Evolutionary conservation across 2,329 filamentous ascomycete genomes (phyloP).

Genomic region (Beauveria pseudobassiana): DNA sequence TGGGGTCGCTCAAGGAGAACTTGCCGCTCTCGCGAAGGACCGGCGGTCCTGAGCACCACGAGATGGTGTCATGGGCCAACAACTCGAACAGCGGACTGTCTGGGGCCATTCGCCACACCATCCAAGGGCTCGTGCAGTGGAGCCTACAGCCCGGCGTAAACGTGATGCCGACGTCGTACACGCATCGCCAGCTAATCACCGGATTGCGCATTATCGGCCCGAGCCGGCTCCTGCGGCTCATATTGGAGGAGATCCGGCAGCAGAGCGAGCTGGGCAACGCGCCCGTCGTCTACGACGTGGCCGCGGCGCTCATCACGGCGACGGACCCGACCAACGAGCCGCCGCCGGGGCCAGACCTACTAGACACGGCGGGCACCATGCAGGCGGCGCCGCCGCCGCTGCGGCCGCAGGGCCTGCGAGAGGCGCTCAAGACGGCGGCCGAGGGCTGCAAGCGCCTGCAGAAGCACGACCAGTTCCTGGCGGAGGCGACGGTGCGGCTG

Average conservation of each 20-base stretch:
- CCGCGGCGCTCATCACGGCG: slow-evolving; percentile 60
- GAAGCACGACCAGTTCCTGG: slow-evolving; percentile 46
- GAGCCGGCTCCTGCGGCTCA: slow-evolving; percentile 48
- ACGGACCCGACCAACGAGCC: slow-evolving; percentile 47
- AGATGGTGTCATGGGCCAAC: slow-evolving; percentile 60
- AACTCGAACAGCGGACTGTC: slow-evolving; percentile 48
- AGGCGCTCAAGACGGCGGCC: slow-evolving; percentile 50
- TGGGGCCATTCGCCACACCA: slow-evolving; percentile 50
- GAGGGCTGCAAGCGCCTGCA: slow-evolving; percentile 51
- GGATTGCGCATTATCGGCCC: slow-evolving; percentile 56
- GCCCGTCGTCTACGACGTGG: slow-evolving; percentile 60
- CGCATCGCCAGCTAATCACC: slow-evolving; percentile 61
- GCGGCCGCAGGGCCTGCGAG: slow-evolving; percentile 48
- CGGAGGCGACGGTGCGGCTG: slow-evolving; percentile 56
- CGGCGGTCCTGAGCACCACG: slow-evolving; percentile 53
- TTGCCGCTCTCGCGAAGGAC: slow-evolving; percentile 53
- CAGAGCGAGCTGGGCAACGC: slow-evolving; percentile 53
- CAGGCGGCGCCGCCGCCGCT: slow-evolving; percentile 27
- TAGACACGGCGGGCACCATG: slow-evolving; percentile 30
- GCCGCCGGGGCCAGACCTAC: slow-evolving; percentile 21
- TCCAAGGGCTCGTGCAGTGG: slow-evolving; percentile 62
- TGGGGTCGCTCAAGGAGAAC: slow-evolving; percentile 56
- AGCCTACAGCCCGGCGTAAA: slow-evolving; percentile 48
- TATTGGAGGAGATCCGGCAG: slow-evolving; percentile 60
- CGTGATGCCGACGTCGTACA: slow-evolving; percentile 57